These are phyloP conservation scores for Phytophthora brassicae DNA, from an alignment of 352 stramenopile species.

Conservation along the genomic window DNA sequence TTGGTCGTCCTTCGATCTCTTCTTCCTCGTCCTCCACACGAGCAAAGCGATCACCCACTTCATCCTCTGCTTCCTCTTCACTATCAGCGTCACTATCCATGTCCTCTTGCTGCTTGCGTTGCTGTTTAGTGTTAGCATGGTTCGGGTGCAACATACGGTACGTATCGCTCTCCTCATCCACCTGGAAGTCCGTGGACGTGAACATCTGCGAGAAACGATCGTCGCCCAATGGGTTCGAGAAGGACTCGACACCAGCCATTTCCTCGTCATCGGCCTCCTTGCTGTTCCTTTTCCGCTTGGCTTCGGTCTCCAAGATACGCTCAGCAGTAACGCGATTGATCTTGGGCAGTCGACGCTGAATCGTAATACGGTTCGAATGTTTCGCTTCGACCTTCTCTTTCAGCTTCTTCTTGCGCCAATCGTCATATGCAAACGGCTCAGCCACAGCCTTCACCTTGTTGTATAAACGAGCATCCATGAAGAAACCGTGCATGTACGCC, in stretches of 20 bases:
- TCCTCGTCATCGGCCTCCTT: constrained; percentile 36
- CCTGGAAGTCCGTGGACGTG: constrained; percentile 96
- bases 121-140: constrained; percentile 68
- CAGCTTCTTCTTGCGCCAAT: constrained; percentile 96
- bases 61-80: constrained; percentile 64
- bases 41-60: constrained; percentile 64
- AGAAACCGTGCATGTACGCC: constrained; percentile 99
- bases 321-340: constrained; percentile 90
- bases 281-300: constrained; percentile 70
- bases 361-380: constrained; percentile 88
- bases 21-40: constrained; percentile 67
- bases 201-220: constrained; percentile 98
- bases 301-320: constrained; percentile 68
- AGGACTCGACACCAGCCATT: constrained; percentile 23
- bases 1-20: constrained; percentile 59
- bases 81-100: constrained; percentile 91
- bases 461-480: constrained; percentile 99
- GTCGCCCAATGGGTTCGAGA: constrained; percentile 91
- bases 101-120: constrained; percentile 82
- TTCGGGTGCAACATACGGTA: constrained; percentile 96
- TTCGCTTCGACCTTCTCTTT: constrained; percentile 93
- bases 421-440: constrained; percentile 98
- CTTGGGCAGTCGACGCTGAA: constrained; percentile 86
- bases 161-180: constrained; percentile 96
- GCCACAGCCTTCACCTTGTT: constrained; percentile 95